Percentiles rank a stretch among this genome's conserved stretches.
phyloP scores from a whole-genome alignment of 768 basidiomycete genomes.

The Serendipita vermifera region DNA sequence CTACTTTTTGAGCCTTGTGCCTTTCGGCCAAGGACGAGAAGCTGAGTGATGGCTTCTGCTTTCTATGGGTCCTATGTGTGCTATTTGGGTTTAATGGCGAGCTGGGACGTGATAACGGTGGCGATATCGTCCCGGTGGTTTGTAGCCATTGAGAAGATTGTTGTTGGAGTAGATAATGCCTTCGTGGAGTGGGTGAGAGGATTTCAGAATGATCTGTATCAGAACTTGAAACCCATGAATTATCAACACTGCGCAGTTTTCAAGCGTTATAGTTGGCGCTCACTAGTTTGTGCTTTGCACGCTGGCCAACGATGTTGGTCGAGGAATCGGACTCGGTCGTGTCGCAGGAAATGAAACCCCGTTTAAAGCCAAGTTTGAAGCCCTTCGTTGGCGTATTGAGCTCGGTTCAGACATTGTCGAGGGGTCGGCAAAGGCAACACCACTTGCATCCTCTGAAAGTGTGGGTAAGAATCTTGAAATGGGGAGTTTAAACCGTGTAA shows the following conservation, averaged over 20 bases:
- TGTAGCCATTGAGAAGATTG: slow-evolving; percentile 52
- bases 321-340: background rate
- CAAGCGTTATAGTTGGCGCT: background rate
- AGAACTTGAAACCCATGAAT: slow-evolving; percentile 16
- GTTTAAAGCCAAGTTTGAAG: background rate
- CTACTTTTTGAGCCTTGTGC: slow-evolving; percentile 10
- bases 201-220: slow-evolving; percentile 33
- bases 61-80: slow-evolving; percentile 17
- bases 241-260: background rate
- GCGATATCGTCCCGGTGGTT: slow-evolving; percentile 31
- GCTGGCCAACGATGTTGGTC: slow-evolving; percentile 7
- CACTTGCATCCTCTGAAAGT: too few species aligned
- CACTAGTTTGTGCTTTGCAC: slow-evolving; percentile 5
- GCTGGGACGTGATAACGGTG: slow-evolving; percentile 34
- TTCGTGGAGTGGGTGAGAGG: slow-evolving; percentile 50
- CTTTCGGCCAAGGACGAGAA: slow-evolving; percentile 13
- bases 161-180: slow-evolving; percentile 45
- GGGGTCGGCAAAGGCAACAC: background rate
- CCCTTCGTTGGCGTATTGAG: background rate
- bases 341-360: background rate
- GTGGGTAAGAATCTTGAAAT: too few species aligned
- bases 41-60: slow-evolving; percentile 12
- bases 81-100: slow-evolving; percentile 30
- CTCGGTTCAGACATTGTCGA: background rate
- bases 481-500: too few species aligned